Percentiles rank a stretch among this genome's conserved stretches.
phyloP scores from a whole-genome alignment of 83 land plant species.

The Picea abies region DNA sequence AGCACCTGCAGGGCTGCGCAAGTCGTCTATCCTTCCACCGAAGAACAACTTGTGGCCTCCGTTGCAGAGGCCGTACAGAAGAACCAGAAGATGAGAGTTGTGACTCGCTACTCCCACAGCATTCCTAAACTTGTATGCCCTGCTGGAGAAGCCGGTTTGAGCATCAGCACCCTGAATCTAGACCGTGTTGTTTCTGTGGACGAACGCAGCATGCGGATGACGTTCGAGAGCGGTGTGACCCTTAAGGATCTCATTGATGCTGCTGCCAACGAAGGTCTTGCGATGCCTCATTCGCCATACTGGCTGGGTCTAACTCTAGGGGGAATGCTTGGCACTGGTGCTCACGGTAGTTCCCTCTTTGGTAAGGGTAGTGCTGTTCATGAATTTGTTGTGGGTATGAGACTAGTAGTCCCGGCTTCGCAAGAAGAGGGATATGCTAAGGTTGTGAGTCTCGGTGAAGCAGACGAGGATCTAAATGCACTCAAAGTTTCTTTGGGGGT shows the following conservation, averaged over 20 bases:
- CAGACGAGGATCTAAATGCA: no score
- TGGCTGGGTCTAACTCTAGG: slow-evolving; percentile 48
- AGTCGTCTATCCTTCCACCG: slow-evolving; percentile 49
- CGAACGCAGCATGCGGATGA: not conserved
- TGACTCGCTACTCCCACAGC: no score
- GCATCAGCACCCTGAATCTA: slow-evolving; percentile 42
- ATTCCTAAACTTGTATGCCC: slow-evolving; percentile 59
- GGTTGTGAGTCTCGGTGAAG: slow-evolving; percentile 4
- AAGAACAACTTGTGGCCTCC: slow-evolving; percentile 41
- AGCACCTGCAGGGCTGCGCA: slow-evolving; percentile 9
- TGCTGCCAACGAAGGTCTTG: no score
- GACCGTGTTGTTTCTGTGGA: slow-evolving; percentile 24
- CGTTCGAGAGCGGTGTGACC: no score
- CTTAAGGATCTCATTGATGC: no score
- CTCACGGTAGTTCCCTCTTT: slow-evolving; percentile 20
- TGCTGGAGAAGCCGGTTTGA: slow-evolving; percentile 33
- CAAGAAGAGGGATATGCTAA: slow-evolving; percentile 33
- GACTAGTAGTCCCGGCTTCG: slow-evolving; percentile 18
- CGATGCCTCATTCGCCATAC: no score
- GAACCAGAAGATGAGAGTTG: no score
- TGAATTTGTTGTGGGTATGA: slow-evolving; percentile 14
- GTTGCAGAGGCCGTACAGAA: slow-evolving; percentile 25
- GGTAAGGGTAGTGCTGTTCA: no score
- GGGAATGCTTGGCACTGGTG: slow-evolving; percentile 48
- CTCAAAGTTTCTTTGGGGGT: no score